Evolutionary conservation across 139 green algal genomes (phyloP), one percentile per base, ranked within the genome.

Genomic region (Klebsormidium nitens): DNA sequence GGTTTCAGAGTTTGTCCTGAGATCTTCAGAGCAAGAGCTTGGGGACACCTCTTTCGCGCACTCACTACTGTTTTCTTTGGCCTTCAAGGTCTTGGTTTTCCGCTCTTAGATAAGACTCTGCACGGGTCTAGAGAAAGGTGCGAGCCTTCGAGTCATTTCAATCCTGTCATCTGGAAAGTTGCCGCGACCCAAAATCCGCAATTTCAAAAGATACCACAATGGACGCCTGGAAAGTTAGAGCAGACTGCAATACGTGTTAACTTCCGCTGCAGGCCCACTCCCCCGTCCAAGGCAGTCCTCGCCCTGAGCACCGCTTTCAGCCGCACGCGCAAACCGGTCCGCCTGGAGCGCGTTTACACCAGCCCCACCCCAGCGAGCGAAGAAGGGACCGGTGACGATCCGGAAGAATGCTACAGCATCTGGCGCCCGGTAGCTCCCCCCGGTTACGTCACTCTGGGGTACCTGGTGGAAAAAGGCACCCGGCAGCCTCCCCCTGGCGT

Each of bases 371-470:
- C 55, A 6, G 31, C 8, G 8, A 28, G 8, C 31, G 55, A 8
- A 6, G 8, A 23, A 11, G 55, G 17, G 55, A 6, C 29, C 29
- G 8, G 8, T 8, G 55, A 62, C 11, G 55, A 62, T 8, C 29
- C 55, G 28, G 55, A 8, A 11, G 55, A 6, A 8, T 8, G 8
- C 55, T 62, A 17, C 55, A 66, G 36, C 5, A 29, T 74, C 1
- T 74, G 66, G 66, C 23, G 46, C 14, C 66, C 66, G 19, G 1
- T 67, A 31, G n/a, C 66, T 19, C 66, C 66, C 2, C 26, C 28
- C 2, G 66, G 66, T 35, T 74, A 74, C 29, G 66, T 74, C 23
- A 32, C 66, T 29, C 36, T 74, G 19, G 66, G 66, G 1, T 74
- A 52, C 4, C 50, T 74, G 50, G 66, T 34, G 11, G 31, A 23